phyloP scores from a whole-genome alignment of 305 asterid genomes.

The Fraxinus latifolia region DNA sequence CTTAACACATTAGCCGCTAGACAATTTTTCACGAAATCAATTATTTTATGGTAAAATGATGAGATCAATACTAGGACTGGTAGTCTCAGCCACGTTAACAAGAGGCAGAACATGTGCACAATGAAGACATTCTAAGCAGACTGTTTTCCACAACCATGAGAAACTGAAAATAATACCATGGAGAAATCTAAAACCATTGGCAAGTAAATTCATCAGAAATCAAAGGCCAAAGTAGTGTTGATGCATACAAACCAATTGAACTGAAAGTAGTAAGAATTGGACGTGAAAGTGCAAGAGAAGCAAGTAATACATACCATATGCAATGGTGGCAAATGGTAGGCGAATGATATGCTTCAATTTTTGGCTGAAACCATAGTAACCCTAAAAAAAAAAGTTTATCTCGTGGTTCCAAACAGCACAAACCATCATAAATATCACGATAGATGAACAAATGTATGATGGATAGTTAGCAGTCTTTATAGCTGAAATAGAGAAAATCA shows the following conservation, averaged over 20 bases:
- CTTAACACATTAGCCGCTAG: not conserved
- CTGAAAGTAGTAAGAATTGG: not conserved
- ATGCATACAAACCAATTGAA: not conserved
- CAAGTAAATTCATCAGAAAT: not conserved
- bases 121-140: not conserved
- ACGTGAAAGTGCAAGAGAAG: slow-evolving; percentile 7
- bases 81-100: not conserved
- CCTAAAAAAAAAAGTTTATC: slow-evolving; percentile 52
- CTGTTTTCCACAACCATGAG: not conserved
- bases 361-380: slow-evolving; percentile 95
- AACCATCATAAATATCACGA: slow-evolving; percentile 4
- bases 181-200: not conserved
- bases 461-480: slow-evolving; percentile 15
- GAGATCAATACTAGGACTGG: not conserved
- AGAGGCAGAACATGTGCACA: not conserved
- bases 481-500: slow-evolving; percentile 1
- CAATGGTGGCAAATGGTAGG: slow-evolving; percentile 78
- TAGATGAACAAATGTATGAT: not conserved
- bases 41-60: not conserved
- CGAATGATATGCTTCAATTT: slow-evolving; percentile 90
- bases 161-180: not conserved
- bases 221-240: not conserved
- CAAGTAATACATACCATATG: slow-evolving; percentile 65
- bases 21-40: not conserved
- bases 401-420: slow-evolving; percentile 26